Base-by-base conservation (phyloP, 2,329 filamentous ascomycete genomes). In the Colletotrichum eremochloae region DNA sequence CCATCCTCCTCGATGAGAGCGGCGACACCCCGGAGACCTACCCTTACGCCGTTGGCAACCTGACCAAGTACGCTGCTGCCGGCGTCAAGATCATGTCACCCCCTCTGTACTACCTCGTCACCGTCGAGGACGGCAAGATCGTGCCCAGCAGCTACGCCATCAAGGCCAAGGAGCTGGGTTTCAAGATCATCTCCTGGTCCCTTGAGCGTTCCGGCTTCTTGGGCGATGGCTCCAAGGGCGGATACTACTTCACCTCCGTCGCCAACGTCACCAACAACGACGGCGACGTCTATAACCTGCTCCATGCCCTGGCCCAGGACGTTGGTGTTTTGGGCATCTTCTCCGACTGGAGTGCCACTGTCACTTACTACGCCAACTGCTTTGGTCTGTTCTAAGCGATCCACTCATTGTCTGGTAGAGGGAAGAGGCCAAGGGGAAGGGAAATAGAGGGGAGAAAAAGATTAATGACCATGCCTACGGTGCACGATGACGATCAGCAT, bases 301-400 rank as follows among this genome's bases (percentile, higher is more conserved):
- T 94, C 48, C 87, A 94, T 75, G 90, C 92, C 1, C 81, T 94
- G 71, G 87, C 84, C 2, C 83, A 86, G 74, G 81, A 93, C 76
- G 87, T 93, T 12, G 87, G 88, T 0, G 88, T 92, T 18, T 80
- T 82, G 40, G 90, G 85, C 5, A 85, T 94, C 73, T 94, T 94
- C 76, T 87, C 88, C 5, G 92, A 94, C 79, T 94, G 92, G 92
- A 87, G 88, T 20, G 88, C 89, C 14, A 92, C 91, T 0, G 87
- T 89, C 9, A 92, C 90, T 0, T 93, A 91, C 75, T 94, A 92
- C 80, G 92, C 91, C 74, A 94, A 92, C 76, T 94, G 92, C 81
- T 90, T 93, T 75, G 87, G 80, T 18, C 70, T 81, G 14, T 77
- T 77, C 12, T 78, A 71, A 42, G 24, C 36, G 33, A 4, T 12